Base-by-base conservation (phyloP, 2,329 filamentous ascomycete species). In the Ophiosphaerella korrae region DNA sequence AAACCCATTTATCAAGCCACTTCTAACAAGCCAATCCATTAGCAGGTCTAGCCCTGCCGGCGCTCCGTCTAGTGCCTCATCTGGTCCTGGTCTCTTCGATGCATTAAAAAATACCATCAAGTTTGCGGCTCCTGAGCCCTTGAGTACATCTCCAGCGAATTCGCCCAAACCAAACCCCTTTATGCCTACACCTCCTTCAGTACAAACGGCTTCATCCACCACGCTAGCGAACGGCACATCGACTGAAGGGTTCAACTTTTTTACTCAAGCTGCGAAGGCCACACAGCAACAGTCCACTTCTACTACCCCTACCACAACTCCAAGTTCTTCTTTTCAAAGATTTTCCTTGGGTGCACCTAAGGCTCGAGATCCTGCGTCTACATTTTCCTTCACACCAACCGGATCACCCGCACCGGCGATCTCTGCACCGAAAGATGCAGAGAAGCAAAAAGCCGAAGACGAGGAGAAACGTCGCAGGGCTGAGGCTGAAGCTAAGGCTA, bases 61-160 rank as follows among this genome's bases (percentile, higher is more conserved):
- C 11, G 26, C 26, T 29, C 26, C 7, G 26, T 29, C 26, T 29
- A 6, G 26, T 11, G 26, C 18, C 18, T 21, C 18, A 21, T 21
- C 18, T 21, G 18, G 18, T 21, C 57, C 67, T 34, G 67, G 67
- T 13, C 16, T 68, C 0, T 73, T 72, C 33, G 63, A 73, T 50
- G 47, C 62, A 7, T 56, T 59, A 0, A 68, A 65, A 26, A 58
- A 69, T 21, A 3, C 52, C 13, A 64, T 72, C 31, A 59, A 64
- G 12, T 73, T 73, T 33, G 57, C 59, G 5, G 48, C 57, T 7
- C 37, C 55, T 3, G 33, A 38, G 31, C 11, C 37, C 11, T 29
- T 29, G 9, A 21, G 5, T n/a, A 51, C 35, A 9, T 18, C 31
- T 2, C 39, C 34, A 24, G 14, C 21, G 33, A 18, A 18, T 24